phyloP scores from a whole-genome alignment of 73 alveolate species.

The Tetrahymena borealis region DNA sequence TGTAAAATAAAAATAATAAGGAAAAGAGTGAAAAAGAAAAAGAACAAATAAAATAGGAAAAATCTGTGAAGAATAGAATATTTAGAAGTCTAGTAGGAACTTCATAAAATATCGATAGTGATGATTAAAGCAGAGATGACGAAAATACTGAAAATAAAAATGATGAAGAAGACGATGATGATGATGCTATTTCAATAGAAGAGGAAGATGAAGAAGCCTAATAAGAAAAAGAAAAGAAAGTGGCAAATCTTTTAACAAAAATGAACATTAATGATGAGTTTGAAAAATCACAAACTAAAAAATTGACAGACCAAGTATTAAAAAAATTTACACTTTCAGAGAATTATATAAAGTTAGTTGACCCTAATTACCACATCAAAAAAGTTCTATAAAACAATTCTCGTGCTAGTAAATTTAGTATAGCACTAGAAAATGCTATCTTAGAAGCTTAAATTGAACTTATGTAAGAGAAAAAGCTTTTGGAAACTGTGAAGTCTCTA shows the following conservation, averaged over 20 bases:
- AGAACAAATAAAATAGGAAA: no score
- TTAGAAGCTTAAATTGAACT: not conserved
- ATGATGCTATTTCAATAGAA: not conserved
- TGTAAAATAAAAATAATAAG: no score
- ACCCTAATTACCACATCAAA: not conserved
- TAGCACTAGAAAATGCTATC: not conserved
- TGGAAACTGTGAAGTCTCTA: not conserved
- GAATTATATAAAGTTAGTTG: not conserved
- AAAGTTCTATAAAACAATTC: not conserved
- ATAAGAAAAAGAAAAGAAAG: not conserved
- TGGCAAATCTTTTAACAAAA: not conserved
- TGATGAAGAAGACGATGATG: not conserved
- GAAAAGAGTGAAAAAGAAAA: no score
- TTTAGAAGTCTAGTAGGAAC: not conserved
- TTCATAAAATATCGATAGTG: not conserved
- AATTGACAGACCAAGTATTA: not conserved
- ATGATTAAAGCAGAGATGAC: not conserved
- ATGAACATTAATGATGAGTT: not conserved
- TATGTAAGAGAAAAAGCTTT: not conserved
- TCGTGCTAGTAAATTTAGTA: not conserved
- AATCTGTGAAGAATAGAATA: no score
- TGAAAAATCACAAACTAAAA: not conserved
- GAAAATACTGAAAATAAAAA: not conserved
- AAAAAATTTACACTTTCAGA: not conserved
- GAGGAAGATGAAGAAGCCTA: not conserved